Evolutionary conservation across 352 stramenopile genomes (phyloP).

Genomic region (Phytophthora ramorum): DNA sequence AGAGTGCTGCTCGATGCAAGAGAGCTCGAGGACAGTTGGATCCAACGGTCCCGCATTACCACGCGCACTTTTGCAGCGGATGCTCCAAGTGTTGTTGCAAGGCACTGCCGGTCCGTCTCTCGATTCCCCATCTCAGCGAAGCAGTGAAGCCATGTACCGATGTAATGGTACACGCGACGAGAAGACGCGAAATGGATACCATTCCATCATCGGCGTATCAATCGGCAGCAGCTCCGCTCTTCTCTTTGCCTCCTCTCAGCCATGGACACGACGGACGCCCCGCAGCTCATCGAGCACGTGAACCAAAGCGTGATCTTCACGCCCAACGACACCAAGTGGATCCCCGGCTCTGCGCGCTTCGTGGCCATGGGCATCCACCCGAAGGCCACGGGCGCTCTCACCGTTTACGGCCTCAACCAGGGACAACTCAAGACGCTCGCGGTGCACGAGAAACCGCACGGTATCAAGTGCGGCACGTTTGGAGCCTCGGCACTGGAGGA

Average conservation of each 20-base stretch:
- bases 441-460: slow-evolving; percentile 86
- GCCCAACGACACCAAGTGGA: slow-evolving; percentile 95
- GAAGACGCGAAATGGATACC: slow-evolving; percentile 31
- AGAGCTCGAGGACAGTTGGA: background rate
- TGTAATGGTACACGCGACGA: background rate
- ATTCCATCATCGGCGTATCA: slow-evolving; percentile 21
- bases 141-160: background rate
- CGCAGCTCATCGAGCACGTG: slow-evolving; percentile 97
- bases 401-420: slow-evolving; percentile 92
- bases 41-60: background rate
- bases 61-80: slow-evolving; percentile 13
- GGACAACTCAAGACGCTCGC: slow-evolving; percentile 78
- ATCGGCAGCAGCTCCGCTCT: background rate
- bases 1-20: background rate
- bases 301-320: slow-evolving; percentile 94
- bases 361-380: slow-evolving; percentile 94
- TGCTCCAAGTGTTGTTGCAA: background rate
- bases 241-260: background rate
- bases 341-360: slow-evolving; percentile 95
- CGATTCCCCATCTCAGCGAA: background rate
- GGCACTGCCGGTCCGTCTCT: background rate
- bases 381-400: slow-evolving; percentile 91
- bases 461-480: slow-evolving; percentile 97
- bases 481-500: slow-evolving; percentile 92
- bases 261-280: slow-evolving; percentile 96